These are phyloP conservation scores for Leccinum olivaceopallidum DNA, from an alignment of 768 basidiomycete species.

Conservation along the genomic window DNA sequence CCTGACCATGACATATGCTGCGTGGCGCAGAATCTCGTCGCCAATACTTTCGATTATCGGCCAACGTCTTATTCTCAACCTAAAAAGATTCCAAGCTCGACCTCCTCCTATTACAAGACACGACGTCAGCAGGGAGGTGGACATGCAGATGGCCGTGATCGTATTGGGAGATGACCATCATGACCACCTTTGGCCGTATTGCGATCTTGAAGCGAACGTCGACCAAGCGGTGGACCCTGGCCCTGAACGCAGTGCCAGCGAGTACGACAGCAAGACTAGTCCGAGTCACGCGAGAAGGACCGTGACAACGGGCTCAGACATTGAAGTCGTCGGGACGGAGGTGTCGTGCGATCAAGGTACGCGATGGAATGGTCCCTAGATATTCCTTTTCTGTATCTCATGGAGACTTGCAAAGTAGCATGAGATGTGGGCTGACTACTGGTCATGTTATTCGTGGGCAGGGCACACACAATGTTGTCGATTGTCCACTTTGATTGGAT, in stretches of 20 bases:
- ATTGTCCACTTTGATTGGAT: too few species aligned
- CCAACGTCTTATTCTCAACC: constrained; percentile 23
- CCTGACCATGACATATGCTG: neutral
- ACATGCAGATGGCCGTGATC: constrained; percentile 18
- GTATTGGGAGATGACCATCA: neutral
- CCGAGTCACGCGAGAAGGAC: neutral
- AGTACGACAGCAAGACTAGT: neutral
- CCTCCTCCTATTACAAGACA: neutral
- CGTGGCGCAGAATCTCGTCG: constrained; percentile 11
- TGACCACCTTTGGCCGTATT: neutral
- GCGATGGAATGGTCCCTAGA: neutral
- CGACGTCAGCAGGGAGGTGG: constrained; percentile 19
- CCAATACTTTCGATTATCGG: constrained; percentile 16
- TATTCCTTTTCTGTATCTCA: too few species aligned
- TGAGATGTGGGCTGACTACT: too few species aligned
- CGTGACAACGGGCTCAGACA: neutral
- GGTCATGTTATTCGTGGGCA: too few species aligned
- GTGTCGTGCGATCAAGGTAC: neutral
- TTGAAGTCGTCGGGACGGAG: neutral
- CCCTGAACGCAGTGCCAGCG: neutral
- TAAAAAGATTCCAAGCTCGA: constrained; percentile 8
- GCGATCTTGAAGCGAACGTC: neutral
- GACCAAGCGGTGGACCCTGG: neutral
- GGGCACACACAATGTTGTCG: too few species aligned
- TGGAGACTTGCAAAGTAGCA: too few species aligned